These are phyloP conservation scores for Schizothecium vesticola DNA, from an alignment of 495 filamentous ascomycete genomes.

Conservation along the genomic window DNA sequence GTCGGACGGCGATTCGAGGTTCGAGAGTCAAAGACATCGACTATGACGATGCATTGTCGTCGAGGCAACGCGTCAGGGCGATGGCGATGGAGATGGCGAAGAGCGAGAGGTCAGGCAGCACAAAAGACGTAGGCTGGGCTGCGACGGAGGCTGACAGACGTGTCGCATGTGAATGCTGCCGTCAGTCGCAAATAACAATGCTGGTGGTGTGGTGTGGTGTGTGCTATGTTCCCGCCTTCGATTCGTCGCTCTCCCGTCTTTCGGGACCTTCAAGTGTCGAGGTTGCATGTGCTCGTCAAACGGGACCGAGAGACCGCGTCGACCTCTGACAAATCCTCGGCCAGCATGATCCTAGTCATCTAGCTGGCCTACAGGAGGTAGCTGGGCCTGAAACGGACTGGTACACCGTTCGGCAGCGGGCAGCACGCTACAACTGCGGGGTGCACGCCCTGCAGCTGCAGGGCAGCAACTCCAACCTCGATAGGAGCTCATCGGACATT, in stretches of 20 bases:
- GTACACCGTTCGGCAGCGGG: not conserved
- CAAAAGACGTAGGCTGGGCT: not conserved
- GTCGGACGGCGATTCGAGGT: conserved; percentile 8
- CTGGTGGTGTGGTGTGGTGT: too few species aligned
- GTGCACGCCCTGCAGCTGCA: not conserved
- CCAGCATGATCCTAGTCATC: not conserved
- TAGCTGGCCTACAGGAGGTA: not conserved
- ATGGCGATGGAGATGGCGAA: not conserved
- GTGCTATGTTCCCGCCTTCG: conserved; percentile 3
- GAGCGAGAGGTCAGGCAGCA: not conserved
- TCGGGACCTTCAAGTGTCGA: not conserved
- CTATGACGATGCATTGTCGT: conserved; percentile 12
- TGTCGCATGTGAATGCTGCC: conserved; percentile 13
- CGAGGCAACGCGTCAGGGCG: not conserved
- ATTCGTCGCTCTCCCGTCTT: not conserved
- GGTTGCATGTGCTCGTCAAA: not conserved
- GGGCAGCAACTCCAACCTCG: not conserved
- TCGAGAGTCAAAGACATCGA: not conserved
- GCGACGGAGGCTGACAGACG: not conserved
- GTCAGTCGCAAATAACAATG: conserved; percentile 12
- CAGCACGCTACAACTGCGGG: not conserved
- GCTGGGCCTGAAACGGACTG: not conserved
- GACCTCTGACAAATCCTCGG: not conserved
- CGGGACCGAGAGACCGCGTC: not conserved
- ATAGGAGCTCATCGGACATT: not conserved